These are phyloP conservation scores for Amorphotheca resinae DNA, from an alignment of 495 filamentous ascomycete genomes.

Conservation along the genomic window DNA sequence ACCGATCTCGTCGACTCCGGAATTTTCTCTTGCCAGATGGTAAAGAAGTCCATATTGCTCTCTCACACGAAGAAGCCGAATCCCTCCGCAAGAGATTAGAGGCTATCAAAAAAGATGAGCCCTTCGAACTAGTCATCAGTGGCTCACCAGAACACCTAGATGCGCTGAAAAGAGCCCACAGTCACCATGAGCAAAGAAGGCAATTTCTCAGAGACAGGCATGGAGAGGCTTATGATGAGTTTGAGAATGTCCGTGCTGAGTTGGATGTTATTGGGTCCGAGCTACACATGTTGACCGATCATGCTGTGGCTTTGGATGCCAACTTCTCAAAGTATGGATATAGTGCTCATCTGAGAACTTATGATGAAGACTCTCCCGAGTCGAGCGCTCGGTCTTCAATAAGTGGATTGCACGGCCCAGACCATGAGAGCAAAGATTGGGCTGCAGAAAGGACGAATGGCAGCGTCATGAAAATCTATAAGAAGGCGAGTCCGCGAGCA, in stretches of 20 bases:
- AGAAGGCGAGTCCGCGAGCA: slow-evolving; percentile 24
- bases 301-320: slow-evolving; percentile 36
- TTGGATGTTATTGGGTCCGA: slow-evolving; percentile 35
- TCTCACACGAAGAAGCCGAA: slow-evolving; percentile 37
- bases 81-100: slow-evolving; percentile 27
- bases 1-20: slow-evolving; percentile 25
- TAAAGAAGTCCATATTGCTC: slow-evolving; percentile 39
- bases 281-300: slow-evolving; percentile 38
- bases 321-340: slow-evolving; percentile 49
- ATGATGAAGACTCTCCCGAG: slow-evolving; percentile 13
- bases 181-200: slow-evolving; percentile 34
- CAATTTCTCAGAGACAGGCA: slow-evolving; percentile 30
- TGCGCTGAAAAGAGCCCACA: slow-evolving; percentile 33
- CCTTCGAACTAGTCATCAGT: slow-evolving; percentile 39
- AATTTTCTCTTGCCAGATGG: slow-evolving; percentile 42
- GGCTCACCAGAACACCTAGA: slow-evolving; percentile 42
- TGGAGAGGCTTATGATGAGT: slow-evolving; percentile 35
- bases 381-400: slow-evolving; percentile 18
- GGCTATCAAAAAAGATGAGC: slow-evolving; percentile 25
- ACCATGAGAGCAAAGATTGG: slow-evolving; percentile 30
- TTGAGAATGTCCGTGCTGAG: slow-evolving; percentile 36
- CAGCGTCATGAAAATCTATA: slow-evolving; percentile 37
- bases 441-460: slow-evolving; percentile 31
- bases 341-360: slow-evolving; percentile 38
- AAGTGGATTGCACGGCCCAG: slow-evolving; percentile 19